Base-by-base conservation (phyloP, 176 grass and related monocot species). In the Hyparrhenia diplandra region DNA sequence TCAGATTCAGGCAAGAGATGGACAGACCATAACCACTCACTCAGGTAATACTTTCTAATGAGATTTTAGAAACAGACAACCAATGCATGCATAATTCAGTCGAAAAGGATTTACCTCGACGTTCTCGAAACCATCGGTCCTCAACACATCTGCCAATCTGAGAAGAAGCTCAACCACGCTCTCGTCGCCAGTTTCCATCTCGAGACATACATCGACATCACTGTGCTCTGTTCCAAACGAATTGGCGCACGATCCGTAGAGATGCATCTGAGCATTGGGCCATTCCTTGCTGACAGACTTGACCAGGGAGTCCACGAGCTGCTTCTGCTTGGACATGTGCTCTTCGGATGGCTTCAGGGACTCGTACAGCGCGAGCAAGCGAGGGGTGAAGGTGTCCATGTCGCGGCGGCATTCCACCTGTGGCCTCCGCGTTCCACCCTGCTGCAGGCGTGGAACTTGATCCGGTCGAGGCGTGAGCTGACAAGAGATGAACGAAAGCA, bases 241-340 rank as follows among this genome's bases (percentile, higher is more conserved):
- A 74, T 88, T 93, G n/a, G 79, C 85, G 30, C 91, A 93, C 10
- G 91, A 93, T 35, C 88, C 91, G 36, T 88, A 93, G 52, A 93
- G 88, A 47, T 93, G 88, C 58, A 90, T 43, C 91, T 73, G 70
- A 39, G 85, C 85, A 11, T 81, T 5, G 11, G 85, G 85, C 88
- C 88, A 93, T 40, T 93, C 82, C 76, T 80, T 86, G 74, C 31
- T 73, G 62, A 93, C 68, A 30, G 40, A 77, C 25, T 57, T 83
- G 0, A 25, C 2, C 2, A 93, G 82, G 4, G 70, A 93, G 27
- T 67, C 63, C 20, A 90, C 8, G 1, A 93, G 82, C 72, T 63
- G 82, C 4, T 82, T 67, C 77, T 93, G 82, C 39, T 83, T 93
- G 7, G 57, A 54, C 25, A 11, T 88, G 29, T 88, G 85, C 20